phyloP scores from a whole-genome alignment of 148 eudicot species.

The Oxyria digyna region DNA sequence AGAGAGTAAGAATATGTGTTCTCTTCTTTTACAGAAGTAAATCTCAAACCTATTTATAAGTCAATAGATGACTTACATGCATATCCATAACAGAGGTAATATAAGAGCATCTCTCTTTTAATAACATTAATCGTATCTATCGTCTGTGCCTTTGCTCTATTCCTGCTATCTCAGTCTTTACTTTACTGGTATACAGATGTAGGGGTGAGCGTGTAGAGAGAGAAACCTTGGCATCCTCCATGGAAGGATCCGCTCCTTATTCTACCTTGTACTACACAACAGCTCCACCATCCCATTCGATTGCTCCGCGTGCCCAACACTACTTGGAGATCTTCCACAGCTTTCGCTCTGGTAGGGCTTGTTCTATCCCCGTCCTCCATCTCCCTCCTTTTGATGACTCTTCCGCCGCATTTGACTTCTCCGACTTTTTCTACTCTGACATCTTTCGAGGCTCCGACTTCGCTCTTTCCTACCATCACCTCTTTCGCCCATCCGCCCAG shows the following conservation, averaged over 20 bases:
- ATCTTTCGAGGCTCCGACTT: conserved; percentile 54
- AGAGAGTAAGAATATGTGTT: too few species aligned
- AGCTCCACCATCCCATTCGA: background rate
- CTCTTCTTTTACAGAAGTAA: too few species aligned
- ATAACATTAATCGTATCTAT: too few species aligned
- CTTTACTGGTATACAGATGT: too few species aligned
- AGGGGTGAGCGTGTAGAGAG: background rate
- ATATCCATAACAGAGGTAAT: too few species aligned
- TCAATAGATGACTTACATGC: too few species aligned
- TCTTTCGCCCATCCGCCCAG: conserved; percentile 25
- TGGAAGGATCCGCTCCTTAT: background rate
- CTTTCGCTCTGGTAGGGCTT: conserved; percentile 2
- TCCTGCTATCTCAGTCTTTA: too few species aligned
- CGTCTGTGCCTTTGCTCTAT: too few species aligned
- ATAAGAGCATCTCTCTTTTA: too few species aligned
- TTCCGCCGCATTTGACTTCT: background rate
- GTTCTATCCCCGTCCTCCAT: conserved; percentile 7
- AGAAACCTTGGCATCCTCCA: background rate
- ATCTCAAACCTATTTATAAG: too few species aligned
- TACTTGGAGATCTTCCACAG: background rate
- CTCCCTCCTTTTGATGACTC: conserved; percentile 1
- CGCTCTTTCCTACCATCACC: conserved; percentile 38
- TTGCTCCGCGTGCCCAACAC: background rate
- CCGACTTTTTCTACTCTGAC: conserved; percentile 46
- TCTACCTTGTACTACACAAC: background rate